Percentiles rank a stretch among this genome's conserved stretches.
Evolutionary conservation across 2,329 filamentous ascomycete species (phyloP).

Genomic region (Aspergillus quadrilineatus): DNA sequence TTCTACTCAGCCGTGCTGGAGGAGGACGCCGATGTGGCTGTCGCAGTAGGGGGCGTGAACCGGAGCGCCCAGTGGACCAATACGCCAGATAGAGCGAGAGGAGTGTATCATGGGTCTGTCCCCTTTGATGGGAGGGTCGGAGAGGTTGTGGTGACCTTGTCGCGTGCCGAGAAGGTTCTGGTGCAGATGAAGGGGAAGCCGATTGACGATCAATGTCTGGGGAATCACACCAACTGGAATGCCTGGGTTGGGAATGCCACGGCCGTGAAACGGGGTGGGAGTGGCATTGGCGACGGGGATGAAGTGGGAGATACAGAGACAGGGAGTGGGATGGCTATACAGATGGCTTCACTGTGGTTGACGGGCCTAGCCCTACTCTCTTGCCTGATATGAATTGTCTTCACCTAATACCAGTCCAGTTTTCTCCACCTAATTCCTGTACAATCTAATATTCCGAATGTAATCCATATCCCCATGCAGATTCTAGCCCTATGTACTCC

Average conservation of each 20-base stretch:
- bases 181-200: slow-evolving; percentile 23
- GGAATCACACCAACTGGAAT: slow-evolving; percentile 36
- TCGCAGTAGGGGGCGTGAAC: slow-evolving; percentile 33
- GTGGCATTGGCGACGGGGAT: neutral
- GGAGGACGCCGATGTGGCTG: slow-evolving; percentile 27
- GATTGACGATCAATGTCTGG: slow-evolving; percentile 25
- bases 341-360: neutral
- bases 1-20: slow-evolving; percentile 38
- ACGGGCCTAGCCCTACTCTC: neutral
- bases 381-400: neutral
- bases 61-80: slow-evolving; percentile 25
- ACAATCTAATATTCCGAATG: too few relatives aligned
- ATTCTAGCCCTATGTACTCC: too few relatives aligned
- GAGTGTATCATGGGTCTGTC: slow-evolving; percentile 36
- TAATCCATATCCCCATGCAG: too few relatives aligned
- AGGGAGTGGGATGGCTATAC: neutral
- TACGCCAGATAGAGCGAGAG: slow-evolving; percentile 29
- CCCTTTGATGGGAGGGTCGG: slow-evolving; percentile 26
- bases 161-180: slow-evolving; percentile 21
- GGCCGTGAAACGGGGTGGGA: neutral
- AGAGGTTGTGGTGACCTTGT: slow-evolving; percentile 27
- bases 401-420: neutral
- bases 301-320: neutral
- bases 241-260: slow-evolving; percentile 35
- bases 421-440: too few relatives aligned